Evolutionary conservation across 768 basidiomycete species (phyloP).

Genomic region (Tricholoma flavovirens): DNA sequence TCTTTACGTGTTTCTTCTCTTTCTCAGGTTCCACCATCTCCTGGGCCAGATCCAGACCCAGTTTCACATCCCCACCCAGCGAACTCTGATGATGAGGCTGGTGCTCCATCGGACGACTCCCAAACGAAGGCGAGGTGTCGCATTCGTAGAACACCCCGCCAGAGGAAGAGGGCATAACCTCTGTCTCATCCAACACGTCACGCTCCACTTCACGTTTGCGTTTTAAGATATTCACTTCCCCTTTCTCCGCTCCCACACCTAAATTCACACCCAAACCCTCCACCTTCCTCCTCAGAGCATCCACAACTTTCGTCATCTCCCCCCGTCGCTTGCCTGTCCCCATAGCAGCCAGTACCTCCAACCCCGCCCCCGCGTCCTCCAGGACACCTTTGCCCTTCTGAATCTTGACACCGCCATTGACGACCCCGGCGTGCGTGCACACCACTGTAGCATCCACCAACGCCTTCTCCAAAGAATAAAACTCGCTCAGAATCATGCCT

Average conservation of each 20-base stretch:
- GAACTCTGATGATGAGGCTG: constrained; percentile 2
- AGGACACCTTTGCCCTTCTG: constrained; percentile 10
- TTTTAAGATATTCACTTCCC: constrained; percentile 21
- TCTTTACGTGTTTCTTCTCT: constrained; percentile 40
- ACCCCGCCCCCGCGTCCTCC: constrained; percentile 21
- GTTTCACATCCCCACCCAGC: not conserved
- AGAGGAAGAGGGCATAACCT: not conserved
- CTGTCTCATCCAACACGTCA: not conserved
- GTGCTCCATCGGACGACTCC: not conserved
- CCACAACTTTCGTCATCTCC: constrained; percentile 20
- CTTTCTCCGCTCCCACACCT: not conserved
- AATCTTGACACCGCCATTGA: constrained; percentile 19
- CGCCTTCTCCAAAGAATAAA: constrained; percentile 55
- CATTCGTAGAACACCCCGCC: not conserved
- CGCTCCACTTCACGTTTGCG: constrained; percentile 19
- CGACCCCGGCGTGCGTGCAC: constrained; percentile 55
- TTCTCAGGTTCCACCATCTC: not conserved
- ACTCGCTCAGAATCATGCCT: constrained; percentile 38
- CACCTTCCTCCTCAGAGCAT: constrained; percentile 19
- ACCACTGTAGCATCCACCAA: constrained; percentile 64
- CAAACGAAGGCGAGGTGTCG: not conserved
- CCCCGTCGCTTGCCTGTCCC: constrained; percentile 11
- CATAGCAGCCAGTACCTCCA: constrained; percentile 20
- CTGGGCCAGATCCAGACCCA: not conserved
- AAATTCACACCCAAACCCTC: constrained; percentile 13